These are phyloP conservation scores for Penicillium oxalicum DNA, from an alignment of 2,329 filamentous ascomycete genomes.

Conservation along the genomic window DNA sequence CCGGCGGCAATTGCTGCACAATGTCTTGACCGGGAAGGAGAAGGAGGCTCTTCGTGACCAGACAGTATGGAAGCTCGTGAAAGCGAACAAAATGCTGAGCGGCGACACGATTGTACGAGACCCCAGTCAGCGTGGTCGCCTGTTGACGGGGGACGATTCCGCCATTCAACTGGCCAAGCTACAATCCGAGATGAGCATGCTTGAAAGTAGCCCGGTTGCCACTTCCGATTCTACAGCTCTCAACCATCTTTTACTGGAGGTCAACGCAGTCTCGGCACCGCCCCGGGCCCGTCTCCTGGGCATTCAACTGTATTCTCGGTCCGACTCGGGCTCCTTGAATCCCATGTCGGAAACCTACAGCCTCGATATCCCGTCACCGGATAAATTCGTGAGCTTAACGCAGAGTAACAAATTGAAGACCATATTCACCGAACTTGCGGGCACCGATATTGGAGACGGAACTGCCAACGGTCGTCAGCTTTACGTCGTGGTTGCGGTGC, in stretches of 20 bases:
- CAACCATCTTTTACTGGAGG: conserved; percentile 76
- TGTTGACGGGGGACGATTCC: conserved; percentile 87
- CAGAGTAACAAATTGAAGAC: conserved; percentile 69
- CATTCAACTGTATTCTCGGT: conserved; percentile 70
- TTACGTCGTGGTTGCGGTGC: conserved; percentile 76
- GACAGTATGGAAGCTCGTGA: conserved; percentile 92
- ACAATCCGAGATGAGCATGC: conserved; percentile 91
- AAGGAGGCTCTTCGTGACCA: conserved; percentile 73
- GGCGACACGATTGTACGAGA: conserved; percentile 94
- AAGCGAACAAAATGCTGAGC: conserved; percentile 87
- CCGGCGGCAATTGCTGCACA: conserved; percentile 84
- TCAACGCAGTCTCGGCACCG: conserved; percentile 72
- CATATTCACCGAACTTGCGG: conserved; percentile 78
- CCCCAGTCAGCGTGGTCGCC: conserved; percentile 71
- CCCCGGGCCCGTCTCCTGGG: conserved; percentile 70
- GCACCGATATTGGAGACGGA: conserved; percentile 63
- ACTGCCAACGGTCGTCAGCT: conserved; percentile 62
- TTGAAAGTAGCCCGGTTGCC: conserved; percentile 71
- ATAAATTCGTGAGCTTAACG: conserved; percentile 60
- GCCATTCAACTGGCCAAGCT: conserved; percentile 84
- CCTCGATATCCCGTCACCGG: conserved; percentile 69
- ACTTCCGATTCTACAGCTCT: conserved; percentile 62
- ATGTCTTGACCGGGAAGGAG: conserved; percentile 83
- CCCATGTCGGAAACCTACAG: conserved; percentile 78
- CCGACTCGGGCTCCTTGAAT: conserved; percentile 55